phyloP scores from a whole-genome alignment of 148 eudicot species.

The Cornus controversa region DNA sequence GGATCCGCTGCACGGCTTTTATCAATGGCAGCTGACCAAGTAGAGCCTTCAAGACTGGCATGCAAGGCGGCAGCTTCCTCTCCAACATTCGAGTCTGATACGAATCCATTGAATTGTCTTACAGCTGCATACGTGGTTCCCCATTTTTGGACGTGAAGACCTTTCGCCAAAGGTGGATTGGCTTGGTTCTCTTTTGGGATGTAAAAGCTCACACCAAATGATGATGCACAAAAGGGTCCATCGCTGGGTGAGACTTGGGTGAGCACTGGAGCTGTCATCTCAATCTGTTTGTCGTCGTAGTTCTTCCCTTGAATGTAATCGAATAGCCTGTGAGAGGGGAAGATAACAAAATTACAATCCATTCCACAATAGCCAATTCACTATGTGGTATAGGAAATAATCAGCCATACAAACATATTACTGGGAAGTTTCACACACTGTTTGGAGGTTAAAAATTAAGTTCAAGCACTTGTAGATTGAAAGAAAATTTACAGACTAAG shows the following conservation, averaged over 20 bases:
- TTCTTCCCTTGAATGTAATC: conserved; percentile 80
- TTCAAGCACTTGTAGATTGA: too few species aligned
- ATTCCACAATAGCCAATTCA: background rate
- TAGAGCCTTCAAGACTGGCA: conserved; percentile 55
- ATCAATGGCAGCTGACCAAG: conserved; percentile 57
- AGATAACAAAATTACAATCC: background rate
- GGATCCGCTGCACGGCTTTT: conserved; percentile 35
- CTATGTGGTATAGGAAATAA: background rate
- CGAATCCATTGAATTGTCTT: conserved; percentile 77
- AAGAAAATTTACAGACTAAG: too few species aligned
- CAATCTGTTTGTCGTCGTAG: conserved; percentile 48
- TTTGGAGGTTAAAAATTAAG: too few species aligned
- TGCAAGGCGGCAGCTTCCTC: conserved; percentile 64
- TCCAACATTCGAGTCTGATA: conserved; percentile 46
- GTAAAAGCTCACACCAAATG: conserved; percentile 72
- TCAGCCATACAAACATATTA: background rate
- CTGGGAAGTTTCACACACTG: too few species aligned
- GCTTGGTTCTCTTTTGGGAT: conserved; percentile 75
- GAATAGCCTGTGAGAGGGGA: conserved; percentile 50
- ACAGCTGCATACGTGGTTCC: conserved; percentile 58
- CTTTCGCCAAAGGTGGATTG: conserved; percentile 70
- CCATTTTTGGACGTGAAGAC: conserved; percentile 66
- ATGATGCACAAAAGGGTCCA: conserved; percentile 79
- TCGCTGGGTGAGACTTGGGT: conserved; percentile 72
- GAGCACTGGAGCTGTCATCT: conserved; percentile 90